Base-by-base conservation (phyloP, 2,329 filamentous ascomycete genomes). In the Cercospora canescens region DNA sequence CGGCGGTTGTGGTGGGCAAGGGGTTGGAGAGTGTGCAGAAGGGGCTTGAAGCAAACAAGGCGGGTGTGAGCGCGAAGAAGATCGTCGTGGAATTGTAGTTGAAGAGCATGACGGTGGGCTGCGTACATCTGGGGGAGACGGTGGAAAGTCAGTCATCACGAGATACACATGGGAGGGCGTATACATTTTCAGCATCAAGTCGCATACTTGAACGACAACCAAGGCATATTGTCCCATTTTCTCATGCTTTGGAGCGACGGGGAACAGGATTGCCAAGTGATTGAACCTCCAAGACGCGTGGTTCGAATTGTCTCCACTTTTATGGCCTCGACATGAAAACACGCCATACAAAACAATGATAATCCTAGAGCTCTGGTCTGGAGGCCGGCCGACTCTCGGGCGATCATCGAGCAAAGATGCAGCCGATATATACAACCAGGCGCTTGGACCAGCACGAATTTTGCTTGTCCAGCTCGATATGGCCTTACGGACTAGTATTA, bases 1-100 rank as follows among this genome's bases (percentile, higher is more conserved):
- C 76, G 63, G 72, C 79, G 6, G 48, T 77, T 34, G 73, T 82
- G 6, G 70, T 81, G 21, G 79, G 78, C 0, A 76, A 78, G 65
- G 80, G 80, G 6, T 54, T 77, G 37, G 75, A 75, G 69, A 65
- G 34, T 60, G 67, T 77, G 50, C 75, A 77, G 69, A 71, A 72
- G 63, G 76, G 72, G 9, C 37, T 76, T 24, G 72, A 76, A 32
- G 67, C 65, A 52, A 72, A 72, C 56, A 76, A 76, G 72, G 68
- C 72, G 58, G 76, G 76, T 37, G 75, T 78, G 2, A 73, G 69
- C 59, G 76, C 75, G 6, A 75, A 74, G 72, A 77, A 77, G 71
- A 71, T 77, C 2, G 74, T 77, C 6, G 67, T 77, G 58, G 74
- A 77, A 67, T 60, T 77, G n/a, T 70, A 52, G 21, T 8, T 14